Base-by-base conservation (phyloP, 768 basidiomycete genomes). In the Tricholoma saponaceum region DNA sequence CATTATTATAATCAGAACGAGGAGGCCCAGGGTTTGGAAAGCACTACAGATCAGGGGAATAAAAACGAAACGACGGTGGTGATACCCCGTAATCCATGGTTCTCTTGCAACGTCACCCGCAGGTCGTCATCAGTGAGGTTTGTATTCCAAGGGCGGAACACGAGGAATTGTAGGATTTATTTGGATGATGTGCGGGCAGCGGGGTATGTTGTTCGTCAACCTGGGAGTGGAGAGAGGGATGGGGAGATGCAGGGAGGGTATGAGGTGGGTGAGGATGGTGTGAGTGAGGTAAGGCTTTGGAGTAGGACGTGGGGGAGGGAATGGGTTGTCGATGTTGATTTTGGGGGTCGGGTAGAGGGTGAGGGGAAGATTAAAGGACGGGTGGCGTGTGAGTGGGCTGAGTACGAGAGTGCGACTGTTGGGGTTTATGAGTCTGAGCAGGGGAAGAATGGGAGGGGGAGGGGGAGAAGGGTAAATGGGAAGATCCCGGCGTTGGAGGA, bases 401-500 rank as follows among this genome's bases (percentile, higher is more conserved):
- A 85, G 64, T 79, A 80, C 58, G 74, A 78, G 62, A 75, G 76
- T 59, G 79, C 66, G 54, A 75, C 68, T 32, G 63, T 74, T 37
- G 79, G 78, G 5, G 67, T 72, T 20, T 66, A 70, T 9, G 58
- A 68, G 0, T 64, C 62, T 18, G 44, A 57, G 22, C 55, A 46
- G 14, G 6, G 8, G 3, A 14, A 20, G 32, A 14, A 6, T 4
- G 30, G 50, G 22, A 14, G 30, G 8, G 49, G 23, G 30, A 14
- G 35, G 37, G 78, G 70, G 25, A 43, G 39, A 3, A 76, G 84
- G 20, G 81, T 79, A 16, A 87, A 86, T 59, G 89, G 86, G 9
- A 79, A 74, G 70, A 87, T 90, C 18, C 88, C 89, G 4, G 87
- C 88, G 2, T 74, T 82, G 47, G 87, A 90, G 66, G 89, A 91